Percentiles rank a stretch among this genome's conserved stretches.
These are phyloP conservation scores for Pilasporangium apinafurcum DNA, from an alignment of 352 stramenopile genomes.

Conservation along the genomic window DNA sequence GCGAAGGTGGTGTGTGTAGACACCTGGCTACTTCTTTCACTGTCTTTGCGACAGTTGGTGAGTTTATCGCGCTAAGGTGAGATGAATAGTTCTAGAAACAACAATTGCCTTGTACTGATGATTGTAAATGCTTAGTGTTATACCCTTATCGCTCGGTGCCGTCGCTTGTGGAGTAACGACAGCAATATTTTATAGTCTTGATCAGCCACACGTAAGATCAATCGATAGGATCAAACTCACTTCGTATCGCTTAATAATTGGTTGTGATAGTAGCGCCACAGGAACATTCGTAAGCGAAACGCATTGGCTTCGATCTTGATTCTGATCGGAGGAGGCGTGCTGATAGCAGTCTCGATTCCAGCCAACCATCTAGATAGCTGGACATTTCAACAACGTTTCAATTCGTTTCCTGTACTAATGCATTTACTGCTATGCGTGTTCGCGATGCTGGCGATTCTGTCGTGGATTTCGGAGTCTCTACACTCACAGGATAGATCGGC, in stretches of 20 bases:
- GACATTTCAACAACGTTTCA: slow-evolving; percentile 7
- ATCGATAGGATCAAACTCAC: no score
- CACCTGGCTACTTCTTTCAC: background rate
- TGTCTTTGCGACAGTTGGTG: background rate
- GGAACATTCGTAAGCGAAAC: background rate
- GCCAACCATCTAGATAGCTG: background rate
- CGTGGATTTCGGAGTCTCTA: slow-evolving; percentile 12
- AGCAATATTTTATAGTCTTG: slow-evolving; percentile 4
- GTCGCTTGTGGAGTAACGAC: slow-evolving; percentile 1
- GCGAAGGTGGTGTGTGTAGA: no score
- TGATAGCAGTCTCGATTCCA: background rate
- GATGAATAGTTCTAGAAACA: background rate
- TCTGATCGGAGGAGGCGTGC: slow-evolving; percentile 2
- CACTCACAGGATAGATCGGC: background rate
- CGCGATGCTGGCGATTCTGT: slow-evolving; percentile 8
- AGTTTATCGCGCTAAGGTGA: slow-evolving; percentile 14
- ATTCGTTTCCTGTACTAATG: slow-evolving; percentile 1
- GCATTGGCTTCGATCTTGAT: background rate
- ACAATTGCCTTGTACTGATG: background rate
- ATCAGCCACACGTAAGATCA: background rate
- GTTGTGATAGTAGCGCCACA: background rate
- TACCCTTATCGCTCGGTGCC: slow-evolving; percentile 11
- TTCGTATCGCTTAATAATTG: background rate
- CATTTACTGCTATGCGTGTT: slow-evolving; percentile 9
- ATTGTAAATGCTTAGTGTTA: slow-evolving; percentile 2